Evolutionary conservation across 768 basidiomycete genomes (phyloP), one percentile per base, ranked within the genome.

Genomic region (Phlegmacium glaucopus): DNA sequence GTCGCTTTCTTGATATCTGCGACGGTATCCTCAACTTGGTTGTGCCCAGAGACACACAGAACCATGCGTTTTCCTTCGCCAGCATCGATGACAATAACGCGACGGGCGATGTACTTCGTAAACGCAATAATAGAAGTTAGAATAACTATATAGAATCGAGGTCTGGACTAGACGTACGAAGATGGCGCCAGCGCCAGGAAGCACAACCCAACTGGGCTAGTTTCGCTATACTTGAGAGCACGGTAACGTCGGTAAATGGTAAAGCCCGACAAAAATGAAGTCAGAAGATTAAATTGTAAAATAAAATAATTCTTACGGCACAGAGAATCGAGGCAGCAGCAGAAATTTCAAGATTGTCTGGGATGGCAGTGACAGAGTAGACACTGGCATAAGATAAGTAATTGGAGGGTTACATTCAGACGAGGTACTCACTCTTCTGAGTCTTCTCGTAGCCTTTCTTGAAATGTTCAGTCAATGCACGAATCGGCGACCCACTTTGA

Each of bases 161-260:
- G 28, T 9, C 5, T 9, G 5, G n/a, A 12, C 28, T 11, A 48
- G n/a, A n/a, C 61, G 22, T 46, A 82, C 79, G 87, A 26, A 94
- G 76, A 68, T 91, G 87, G 7, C 90, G 4, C 87, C 88, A 2
- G 87, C 88, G 37, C 88, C 88, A 10, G 86, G 82, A 40, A 92
- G 69, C 16, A 82, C 84, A 50, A 90, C 71, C 80, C 82, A 89
- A 45, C 87, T 7, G 82, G 76, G 25, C 66, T 72, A 6, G 81
- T 75, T 45, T 78, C 69, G 44, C 79, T 77, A 61, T 85, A 75
- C 64, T 93, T 93, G 56, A 94, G 69, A 0, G 90, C 92, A 48
- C 88, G 85, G 60, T 91, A 94, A 1, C n/a, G n/a, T n/a, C n/a
- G n/a, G n/a, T n/a, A n/a, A n/a, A 89, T 87, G 3, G 92, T 94